Base-by-base conservation (phyloP, 805 yeast species). In the Candida ipomoeae region DNA sequence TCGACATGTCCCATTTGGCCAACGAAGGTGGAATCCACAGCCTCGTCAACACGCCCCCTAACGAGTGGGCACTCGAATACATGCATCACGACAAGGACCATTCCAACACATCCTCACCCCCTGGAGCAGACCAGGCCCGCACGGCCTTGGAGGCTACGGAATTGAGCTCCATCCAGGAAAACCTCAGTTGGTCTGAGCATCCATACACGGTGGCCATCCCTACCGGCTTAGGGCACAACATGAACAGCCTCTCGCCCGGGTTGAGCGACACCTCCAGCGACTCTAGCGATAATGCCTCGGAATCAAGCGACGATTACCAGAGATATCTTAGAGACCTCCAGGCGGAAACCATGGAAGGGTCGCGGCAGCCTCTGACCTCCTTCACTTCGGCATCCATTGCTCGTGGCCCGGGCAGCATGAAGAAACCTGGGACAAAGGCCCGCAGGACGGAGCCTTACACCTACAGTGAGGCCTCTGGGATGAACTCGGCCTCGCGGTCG, bases 1-100 rank as follows among this genome's bases (percentile, higher is more conserved):
- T 73, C 46, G 68, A 68, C 48, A 66, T 68, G 56, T 49, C 56
- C 13, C 44, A 43, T 43, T 37, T 57, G 50, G 48, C 46, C 2
- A 54, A 46, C 14, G 53, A 51, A 26, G 44, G 40, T 36, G 46
- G 48, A 45, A 46, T 54, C 40, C 48, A 53, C 36, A 48, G 52
- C 38, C 36, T 54, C 40, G 52, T 54, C 37, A 46, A 48, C 21
- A 46, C 59, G 4, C 55, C 60, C 14, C 53, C 53, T 3, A 53
- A 54, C 31, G 58, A 55, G 43, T 47, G 57, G 57, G 50, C 53
- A 10, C 32, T 40, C 14, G 55, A 46, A 5, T 48, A 48, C 26
- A 15, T 41, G 13, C 41, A 38, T 34, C 52, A 52, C 17, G 59
- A 55, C 21, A 55, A 55, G 35, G 37, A 47, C 35, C 40, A 33